phyloP scores from a whole-genome alignment of 352 stramenopile species.

The Globisporangium splendens region DNA sequence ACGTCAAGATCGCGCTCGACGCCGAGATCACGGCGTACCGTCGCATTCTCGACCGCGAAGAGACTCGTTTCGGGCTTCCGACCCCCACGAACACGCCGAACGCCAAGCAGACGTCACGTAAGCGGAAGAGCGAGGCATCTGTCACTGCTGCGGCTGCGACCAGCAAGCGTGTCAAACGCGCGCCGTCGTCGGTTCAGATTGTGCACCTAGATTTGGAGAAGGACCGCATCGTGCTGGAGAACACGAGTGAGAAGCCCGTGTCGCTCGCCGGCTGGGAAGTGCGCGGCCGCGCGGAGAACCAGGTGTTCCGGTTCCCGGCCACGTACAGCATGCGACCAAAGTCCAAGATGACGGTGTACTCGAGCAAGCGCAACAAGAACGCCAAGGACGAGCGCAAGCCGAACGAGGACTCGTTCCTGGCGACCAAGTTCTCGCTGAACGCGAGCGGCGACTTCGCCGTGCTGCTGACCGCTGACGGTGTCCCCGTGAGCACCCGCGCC shows the following conservation, averaged over 20 bases:
- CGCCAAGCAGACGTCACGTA: constrained; percentile 36
- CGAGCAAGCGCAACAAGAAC: constrained; percentile 77
- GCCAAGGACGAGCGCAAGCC: constrained; percentile 68
- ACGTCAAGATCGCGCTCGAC: constrained; percentile 80
- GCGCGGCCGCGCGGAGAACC: constrained; percentile 45
- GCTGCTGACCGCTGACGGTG: constrained; percentile 56
- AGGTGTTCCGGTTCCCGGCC: constrained; percentile 67
- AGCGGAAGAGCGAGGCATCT: constrained; percentile 55
- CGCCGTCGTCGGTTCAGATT: constrained; percentile 47
- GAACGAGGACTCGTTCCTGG: constrained; percentile 71
- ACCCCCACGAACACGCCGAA: constrained; percentile 44
- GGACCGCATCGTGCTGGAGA: constrained; percentile 75
- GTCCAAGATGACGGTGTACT: constrained; percentile 72
- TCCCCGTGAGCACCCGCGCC: constrained; percentile 62
- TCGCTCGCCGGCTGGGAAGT: constrained; percentile 67
- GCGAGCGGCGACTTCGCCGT: constrained; percentile 63
- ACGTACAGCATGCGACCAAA: constrained; percentile 69
- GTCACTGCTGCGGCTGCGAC: background rate
- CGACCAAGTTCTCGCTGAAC: constrained; percentile 80
- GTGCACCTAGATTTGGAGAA: constrained; percentile 65
- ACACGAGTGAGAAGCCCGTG: constrained; percentile 55
- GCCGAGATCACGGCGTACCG: constrained; percentile 80
- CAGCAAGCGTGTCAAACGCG: constrained; percentile 47
- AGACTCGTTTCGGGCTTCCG: constrained; percentile 59
- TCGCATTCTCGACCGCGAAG: constrained; percentile 78